Evolutionary conservation across 2,329 filamentous ascomycete species (phyloP), one percentile per base, ranked within the genome.

Genomic region (Sclerotinia trifoliorum): DNA sequence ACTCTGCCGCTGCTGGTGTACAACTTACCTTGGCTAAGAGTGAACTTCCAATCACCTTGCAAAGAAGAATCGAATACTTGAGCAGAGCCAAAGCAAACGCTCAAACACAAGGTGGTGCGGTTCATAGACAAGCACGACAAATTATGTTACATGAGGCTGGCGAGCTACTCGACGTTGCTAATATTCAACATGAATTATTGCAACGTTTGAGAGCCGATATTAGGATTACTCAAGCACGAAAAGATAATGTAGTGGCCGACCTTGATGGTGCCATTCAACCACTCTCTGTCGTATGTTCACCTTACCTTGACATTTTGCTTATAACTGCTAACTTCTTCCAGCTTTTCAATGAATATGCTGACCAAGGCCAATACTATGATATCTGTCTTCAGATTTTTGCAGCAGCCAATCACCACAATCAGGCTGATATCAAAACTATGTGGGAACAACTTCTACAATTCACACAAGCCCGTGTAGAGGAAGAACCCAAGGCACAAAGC

Each of bases 311-410:
- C 3, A 29, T 21, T 11, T 49, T 26, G 13, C 60, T 52, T 51
- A 7, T 19, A 29, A 42, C 29, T 44, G 46, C 69, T 74, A 70
- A 73, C 54, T 54, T 26, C 10, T 39, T 39, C 3, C 75, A 96
- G 88, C 87, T 99, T n/a, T 99, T 93, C 81, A 96, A 98, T 77
- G 83, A 88, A 71, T 99, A 93, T 75, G 93, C 94, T 67, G 94
- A 97, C 76, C 90, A 92, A 75, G 95, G 93, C 2, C 90, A 88
- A 62, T 99, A 99, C 83, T 94, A 93, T 80, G 95, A 98, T 77
- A 86, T 99, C 63, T 97, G 92, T 77, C 86, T 99, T 11, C 84
- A 94, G 69, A 97, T 99, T 75, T 98, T 94, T 82, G 90, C 96
- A 78, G 87, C 90, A 1, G 94, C 94, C 57, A 93, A 98, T 79